Evolutionary conservation across 2,329 filamentous ascomycete genomes (phyloP).

Genomic region (Thyridium curvatum): DNA sequence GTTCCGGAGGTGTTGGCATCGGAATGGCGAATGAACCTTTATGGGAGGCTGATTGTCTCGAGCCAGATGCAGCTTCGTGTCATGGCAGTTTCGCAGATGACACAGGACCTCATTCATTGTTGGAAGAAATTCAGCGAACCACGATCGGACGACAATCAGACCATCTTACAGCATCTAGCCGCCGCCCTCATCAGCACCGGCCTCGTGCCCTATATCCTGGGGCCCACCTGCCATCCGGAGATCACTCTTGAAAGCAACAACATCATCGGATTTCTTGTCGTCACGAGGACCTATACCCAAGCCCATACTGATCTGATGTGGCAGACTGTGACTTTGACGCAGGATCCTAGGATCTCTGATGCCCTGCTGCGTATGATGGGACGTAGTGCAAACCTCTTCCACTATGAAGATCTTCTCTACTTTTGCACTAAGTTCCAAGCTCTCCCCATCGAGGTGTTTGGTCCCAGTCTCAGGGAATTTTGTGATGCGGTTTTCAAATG

Average conservation of each 20-base stretch:
- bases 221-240: constrained; percentile 86
- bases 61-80: constrained; percentile 89
- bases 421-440: constrained; percentile 64
- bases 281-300: constrained; percentile 66
- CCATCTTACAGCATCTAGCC: too few species aligned
- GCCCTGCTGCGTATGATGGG: constrained; percentile 65
- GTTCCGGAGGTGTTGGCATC: constrained; percentile 45
- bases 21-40: constrained; percentile 64
- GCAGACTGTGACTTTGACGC: constrained; percentile 73
- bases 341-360: constrained; percentile 78
- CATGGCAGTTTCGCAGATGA: constrained; percentile 69
- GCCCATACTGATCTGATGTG: constrained; percentile 75
- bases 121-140: constrained; percentile 53
- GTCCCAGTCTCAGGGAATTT: constrained; percentile 53
- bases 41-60: constrained; percentile 69
- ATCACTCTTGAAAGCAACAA: constrained; percentile 77
- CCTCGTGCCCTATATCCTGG: constrained; percentile 80
- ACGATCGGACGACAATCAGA: constrained; percentile 42
- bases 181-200: constrained; percentile 60
- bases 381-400: constrained; percentile 41
- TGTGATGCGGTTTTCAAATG: constrained; percentile 50
- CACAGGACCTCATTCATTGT: constrained; percentile 59
- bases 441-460: constrained; percentile 58
- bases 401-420: constrained; percentile 49
- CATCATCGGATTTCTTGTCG: constrained; percentile 79